Percentiles rank a stretch among this genome's conserved stretches.
Conservation (phyloP, 2,329 filamentous ascomycete genomes). For the Achaetomium macrosporum region DNA sequence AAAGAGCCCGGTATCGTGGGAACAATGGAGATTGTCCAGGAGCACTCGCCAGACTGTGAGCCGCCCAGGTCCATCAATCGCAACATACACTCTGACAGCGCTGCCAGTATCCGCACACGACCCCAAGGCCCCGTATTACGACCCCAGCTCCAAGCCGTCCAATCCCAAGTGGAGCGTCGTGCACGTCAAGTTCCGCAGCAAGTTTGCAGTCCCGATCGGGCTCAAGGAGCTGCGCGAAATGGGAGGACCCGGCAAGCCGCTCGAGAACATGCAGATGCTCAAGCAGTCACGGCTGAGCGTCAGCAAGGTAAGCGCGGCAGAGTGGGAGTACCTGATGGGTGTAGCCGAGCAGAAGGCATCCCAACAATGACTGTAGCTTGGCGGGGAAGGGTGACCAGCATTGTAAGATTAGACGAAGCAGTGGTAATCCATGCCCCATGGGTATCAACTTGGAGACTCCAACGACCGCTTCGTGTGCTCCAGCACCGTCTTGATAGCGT, state of each 20-base stretch:
- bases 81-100: not conserved
- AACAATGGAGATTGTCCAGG: conserved; percentile 80
- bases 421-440: not conserved
- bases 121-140: conserved; percentile 71
- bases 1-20: conserved; percentile 84
- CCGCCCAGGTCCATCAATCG: not conserved
- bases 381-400: not conserved
- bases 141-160: conserved; percentile 63
- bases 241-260: conserved; percentile 45
- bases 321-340: conserved; percentile 60
- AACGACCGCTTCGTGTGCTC: conserved; percentile 43
- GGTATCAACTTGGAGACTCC: conserved; percentile 24
- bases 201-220: conserved; percentile 66
- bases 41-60: conserved; percentile 73
- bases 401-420: not conserved
- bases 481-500: conserved; percentile 50
- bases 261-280: conserved; percentile 76
- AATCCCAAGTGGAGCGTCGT: conserved; percentile 84
- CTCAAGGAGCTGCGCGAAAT: conserved; percentile 66
- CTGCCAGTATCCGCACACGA: conserved; percentile 62
- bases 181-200: conserved; percentile 79
- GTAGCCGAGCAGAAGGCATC: conserved; percentile 40
- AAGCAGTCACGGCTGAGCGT: conserved; percentile 81
- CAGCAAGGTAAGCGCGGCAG: conserved; percentile 54
- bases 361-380: not conserved